Conservation (phyloP, 1,284 basidiomycete species). For the Mycosarcoma maydis region DNA sequence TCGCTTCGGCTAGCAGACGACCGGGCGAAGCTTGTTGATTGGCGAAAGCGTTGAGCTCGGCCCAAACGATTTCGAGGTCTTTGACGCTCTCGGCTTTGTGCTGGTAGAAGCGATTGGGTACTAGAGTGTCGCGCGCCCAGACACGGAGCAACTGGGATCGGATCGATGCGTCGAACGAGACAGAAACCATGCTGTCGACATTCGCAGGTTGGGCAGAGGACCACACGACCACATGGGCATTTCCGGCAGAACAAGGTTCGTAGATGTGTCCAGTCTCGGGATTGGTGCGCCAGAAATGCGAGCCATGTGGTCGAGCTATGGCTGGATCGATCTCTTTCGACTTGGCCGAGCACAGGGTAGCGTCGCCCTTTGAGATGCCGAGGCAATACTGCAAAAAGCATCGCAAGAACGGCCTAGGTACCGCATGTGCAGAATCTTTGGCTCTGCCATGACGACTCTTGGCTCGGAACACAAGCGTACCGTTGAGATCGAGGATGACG, state of each 20-base stretch:
- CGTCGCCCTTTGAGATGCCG: too few relatives aligned
- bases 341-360: not conserved
- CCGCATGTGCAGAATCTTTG: constrained; percentile 27
- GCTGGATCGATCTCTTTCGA: not conserved
- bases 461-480: constrained; percentile 78
- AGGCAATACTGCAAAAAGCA: constrained; percentile 73
- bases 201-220: constrained; percentile 83
- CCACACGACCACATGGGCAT: constrained; percentile 87
- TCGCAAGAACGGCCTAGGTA: constrained; percentile 74
- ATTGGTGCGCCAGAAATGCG: constrained; percentile 58
- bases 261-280: not conserved
- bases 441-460: constrained; percentile 47
- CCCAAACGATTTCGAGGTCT: constrained; percentile 80
- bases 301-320: constrained; percentile 32
- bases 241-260: constrained; percentile 66
- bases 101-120: constrained; percentile 17
- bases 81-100: constrained; percentile 70
- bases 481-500: constrained; percentile 83
- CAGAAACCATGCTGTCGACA: constrained; percentile 72
- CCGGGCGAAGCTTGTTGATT: constrained; percentile 1
- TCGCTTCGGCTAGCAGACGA: constrained; percentile 29
- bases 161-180: constrained; percentile 55
- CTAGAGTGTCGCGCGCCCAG: constrained; percentile 82
- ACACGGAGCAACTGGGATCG: constrained; percentile 72
- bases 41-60: constrained; percentile 67